Percentiles rank a stretch among this genome's conserved stretches.
Conservation (phyloP, 2,329 filamentous ascomycete genomes). For the Dendryphion nanum region DNA sequence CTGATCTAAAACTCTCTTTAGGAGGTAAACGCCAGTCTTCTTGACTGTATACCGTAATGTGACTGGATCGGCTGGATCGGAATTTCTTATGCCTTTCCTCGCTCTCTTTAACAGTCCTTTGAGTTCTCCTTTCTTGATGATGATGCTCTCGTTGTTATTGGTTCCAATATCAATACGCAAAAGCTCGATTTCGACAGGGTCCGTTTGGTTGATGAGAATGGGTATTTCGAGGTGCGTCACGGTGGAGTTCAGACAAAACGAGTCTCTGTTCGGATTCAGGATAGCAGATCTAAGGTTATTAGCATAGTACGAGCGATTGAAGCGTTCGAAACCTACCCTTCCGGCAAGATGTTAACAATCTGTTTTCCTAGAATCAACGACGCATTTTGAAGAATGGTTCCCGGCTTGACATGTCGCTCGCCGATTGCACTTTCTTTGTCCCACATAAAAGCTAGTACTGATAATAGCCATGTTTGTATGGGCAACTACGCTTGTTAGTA, state of each 20-base stretch:
- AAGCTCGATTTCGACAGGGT: constrained; percentile 86
- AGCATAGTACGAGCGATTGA: constrained; percentile 3
- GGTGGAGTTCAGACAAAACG: constrained; percentile 74
- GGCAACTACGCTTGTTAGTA: constrained; percentile 59
- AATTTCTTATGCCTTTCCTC: constrained; percentile 55
- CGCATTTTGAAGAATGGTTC: constrained; percentile 83
- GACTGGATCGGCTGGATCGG: constrained; percentile 56
- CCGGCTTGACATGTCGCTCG: constrained; percentile 88
- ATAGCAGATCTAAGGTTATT: constrained; percentile 66
- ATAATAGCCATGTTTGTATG: constrained; percentile 69
- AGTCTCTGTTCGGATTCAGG: constrained; percentile 76
- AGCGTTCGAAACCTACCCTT: constrained; percentile 60
- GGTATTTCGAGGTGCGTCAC: constrained; percentile 67
- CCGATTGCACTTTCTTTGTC: constrained; percentile 91
- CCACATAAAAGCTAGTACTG: constrained; percentile 77
- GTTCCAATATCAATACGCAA: constrained; percentile 81
- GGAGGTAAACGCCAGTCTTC: constrained; percentile 82
- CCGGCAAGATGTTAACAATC: constrained; percentile 95
- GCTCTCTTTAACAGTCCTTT: constrained; percentile 71
- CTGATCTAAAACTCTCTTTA: constrained; percentile 84
- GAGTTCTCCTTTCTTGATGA: constrained; percentile 70
- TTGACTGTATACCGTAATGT: constrained; percentile 73
- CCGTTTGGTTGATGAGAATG: constrained; percentile 90
- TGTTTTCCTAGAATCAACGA: constrained; percentile 94
- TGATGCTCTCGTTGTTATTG: constrained; percentile 75